phyloP scores from a whole-genome alignment of 2,329 filamentous ascomycete species.

The Clonostachys rosea region DNA sequence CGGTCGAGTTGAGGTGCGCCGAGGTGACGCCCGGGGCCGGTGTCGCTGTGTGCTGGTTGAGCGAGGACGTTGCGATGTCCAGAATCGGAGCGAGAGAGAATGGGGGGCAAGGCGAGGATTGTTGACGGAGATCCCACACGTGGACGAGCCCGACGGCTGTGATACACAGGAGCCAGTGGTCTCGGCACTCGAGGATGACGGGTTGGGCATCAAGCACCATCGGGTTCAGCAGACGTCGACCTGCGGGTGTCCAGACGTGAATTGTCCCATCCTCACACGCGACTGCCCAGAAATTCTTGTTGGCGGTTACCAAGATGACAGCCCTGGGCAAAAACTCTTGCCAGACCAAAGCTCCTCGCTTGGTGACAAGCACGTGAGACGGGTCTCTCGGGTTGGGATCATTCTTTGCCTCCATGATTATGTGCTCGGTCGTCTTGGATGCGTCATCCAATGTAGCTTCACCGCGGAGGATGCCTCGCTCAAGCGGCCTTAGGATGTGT shows the following conservation, averaged over 20 bases:
- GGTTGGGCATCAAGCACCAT: conserved; percentile 88
- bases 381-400: conserved; percentile 74
- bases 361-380: conserved; percentile 75
- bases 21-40: conserved; percentile 82
- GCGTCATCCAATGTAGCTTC: conserved; percentile 56
- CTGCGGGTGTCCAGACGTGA: conserved; percentile 89
- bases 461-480: conserved; percentile 54
- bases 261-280: conserved; percentile 90
- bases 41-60: conserved; percentile 71
- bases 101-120: conserved; percentile 82
- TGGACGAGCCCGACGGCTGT: conserved; percentile 85
- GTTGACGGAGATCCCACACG: conserved; percentile 86
- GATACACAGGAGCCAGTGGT: conserved; percentile 85
- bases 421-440: conserved; percentile 59
- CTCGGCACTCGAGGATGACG: conserved; percentile 86
- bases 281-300: conserved; percentile 84
- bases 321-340: conserved; percentile 87
- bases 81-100: conserved; percentile 85
- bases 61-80: conserved; percentile 76
- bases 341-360: conserved; percentile 79
- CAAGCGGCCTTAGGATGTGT: conserved; percentile 77
- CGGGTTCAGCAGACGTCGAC: conserved; percentile 78
- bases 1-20: conserved; percentile 83
- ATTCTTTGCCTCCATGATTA: conserved; percentile 86
- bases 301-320: conserved; percentile 87